phyloP scores from a whole-genome alignment of 2,329 filamentous ascomycete species.

The Xylariales sp. region DNA sequence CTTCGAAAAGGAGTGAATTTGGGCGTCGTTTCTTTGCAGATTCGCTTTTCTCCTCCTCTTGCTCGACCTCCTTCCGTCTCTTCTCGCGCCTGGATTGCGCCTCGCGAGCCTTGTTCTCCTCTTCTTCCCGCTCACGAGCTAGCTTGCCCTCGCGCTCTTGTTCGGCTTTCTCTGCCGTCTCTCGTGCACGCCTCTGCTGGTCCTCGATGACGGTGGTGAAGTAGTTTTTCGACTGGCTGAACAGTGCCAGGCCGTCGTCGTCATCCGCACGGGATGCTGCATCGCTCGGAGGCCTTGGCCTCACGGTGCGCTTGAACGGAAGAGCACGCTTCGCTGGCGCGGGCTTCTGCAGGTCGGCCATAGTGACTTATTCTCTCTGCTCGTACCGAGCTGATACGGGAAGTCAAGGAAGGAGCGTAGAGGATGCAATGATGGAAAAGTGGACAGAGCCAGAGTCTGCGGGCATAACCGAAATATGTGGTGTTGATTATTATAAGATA shows the following conservation, averaged over 20 bases:
- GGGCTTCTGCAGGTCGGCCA: constrained; percentile 50
- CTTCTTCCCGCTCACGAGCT: constrained; percentile 38
- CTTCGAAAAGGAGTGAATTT: constrained; percentile 33
- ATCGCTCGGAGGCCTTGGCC: constrained; percentile 50
- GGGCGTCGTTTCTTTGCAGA: constrained; percentile 43
- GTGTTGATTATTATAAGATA: background rate
- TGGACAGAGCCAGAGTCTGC: no score
- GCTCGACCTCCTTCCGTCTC: constrained; percentile 16
- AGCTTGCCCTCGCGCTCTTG: constrained; percentile 42
- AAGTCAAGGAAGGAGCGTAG: background rate
- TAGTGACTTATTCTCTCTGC: constrained; percentile 36
- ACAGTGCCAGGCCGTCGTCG: constrained; percentile 59
- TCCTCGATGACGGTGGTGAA: constrained; percentile 59
- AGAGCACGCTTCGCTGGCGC: constrained; percentile 53
- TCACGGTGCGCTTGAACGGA: constrained; percentile 63
- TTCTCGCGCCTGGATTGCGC: constrained; percentile 28
- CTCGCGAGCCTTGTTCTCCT: constrained; percentile 30
- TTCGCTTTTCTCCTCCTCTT: constrained; percentile 20
- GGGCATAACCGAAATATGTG: background rate
- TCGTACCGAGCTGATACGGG: background rate
- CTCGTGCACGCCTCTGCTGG: constrained; percentile 47
- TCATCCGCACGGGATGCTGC: constrained; percentile 49
- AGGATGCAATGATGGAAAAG: background rate
- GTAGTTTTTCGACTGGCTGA: constrained; percentile 63
- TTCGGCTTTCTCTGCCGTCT: constrained; percentile 44